Percentiles rank a stretch among this genome's conserved stretches.
phyloP scores from a whole-genome alignment of 257 asterid genomes.

The Jacaranda copaia region DNA sequence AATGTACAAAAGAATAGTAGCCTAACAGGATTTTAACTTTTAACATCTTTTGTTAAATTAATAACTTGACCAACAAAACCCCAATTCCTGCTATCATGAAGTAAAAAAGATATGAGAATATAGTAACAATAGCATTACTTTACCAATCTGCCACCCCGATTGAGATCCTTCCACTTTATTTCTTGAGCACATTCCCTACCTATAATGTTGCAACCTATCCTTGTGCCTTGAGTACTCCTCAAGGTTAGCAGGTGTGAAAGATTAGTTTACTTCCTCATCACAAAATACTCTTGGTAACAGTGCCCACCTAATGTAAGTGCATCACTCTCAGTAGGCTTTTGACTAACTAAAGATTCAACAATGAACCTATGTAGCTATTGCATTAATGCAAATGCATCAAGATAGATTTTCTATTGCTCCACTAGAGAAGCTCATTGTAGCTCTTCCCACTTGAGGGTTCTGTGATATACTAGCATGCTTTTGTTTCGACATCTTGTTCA shows the following conservation, averaged over 20 bases:
- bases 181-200: slow-evolving; percentile 75
- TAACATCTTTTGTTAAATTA: no score
- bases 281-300: no score
- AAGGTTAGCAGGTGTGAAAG: slow-evolving; percentile 66
- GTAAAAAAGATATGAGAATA: no score
- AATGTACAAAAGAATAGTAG: no score
- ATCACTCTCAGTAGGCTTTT: slow-evolving; percentile 39
- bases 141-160: no score
- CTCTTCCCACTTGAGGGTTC: slow-evolving; percentile 61
- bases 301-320: slow-evolving; percentile 41
- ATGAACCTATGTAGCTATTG: slow-evolving; percentile 25
- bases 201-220: slow-evolving; percentile 66
- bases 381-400: slow-evolving; percentile 8
- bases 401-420: slow-evolving; percentile 13
- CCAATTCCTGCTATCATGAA: no score
- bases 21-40: no score
- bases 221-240: slow-evolving; percentile 79
- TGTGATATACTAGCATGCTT: slow-evolving; percentile 71
- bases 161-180: slow-evolving; percentile 62
- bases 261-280: slow-evolving; percentile 58
- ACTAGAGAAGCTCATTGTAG: slow-evolving; percentile 45
- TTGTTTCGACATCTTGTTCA: slow-evolving; percentile 80
- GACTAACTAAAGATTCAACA: slow-evolving; percentile 26
- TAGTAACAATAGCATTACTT: no score
- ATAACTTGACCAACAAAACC: no score